Conservation (phyloP, 176 grass and related monocot genomes). For the Hyparrhenia diplandra region DNA sequence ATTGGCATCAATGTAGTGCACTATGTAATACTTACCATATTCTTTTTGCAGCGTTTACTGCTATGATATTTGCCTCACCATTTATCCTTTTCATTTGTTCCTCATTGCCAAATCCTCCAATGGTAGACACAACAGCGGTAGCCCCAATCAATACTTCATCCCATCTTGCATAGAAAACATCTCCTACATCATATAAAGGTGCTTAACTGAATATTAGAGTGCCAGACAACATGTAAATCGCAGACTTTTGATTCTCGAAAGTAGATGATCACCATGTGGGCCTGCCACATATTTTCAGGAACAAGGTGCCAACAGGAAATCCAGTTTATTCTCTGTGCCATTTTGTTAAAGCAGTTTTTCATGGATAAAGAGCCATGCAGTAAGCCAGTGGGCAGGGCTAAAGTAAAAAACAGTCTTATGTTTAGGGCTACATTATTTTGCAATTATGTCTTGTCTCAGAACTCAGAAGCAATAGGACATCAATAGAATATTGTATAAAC, state of each 20-base stretch:
- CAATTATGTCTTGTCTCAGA: neutral
- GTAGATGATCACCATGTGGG: neutral
- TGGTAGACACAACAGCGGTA: conserved; percentile 86
- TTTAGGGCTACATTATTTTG: neutral
- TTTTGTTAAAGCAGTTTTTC: neutral
- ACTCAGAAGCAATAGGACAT: neutral
- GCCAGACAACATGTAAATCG: neutral
- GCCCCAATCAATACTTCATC: conserved; percentile 74
- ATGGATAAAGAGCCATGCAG: neutral
- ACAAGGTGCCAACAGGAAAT: conserved; percentile 1
- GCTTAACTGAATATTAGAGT: conserved; percentile 2
- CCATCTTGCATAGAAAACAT: conserved; percentile 92
- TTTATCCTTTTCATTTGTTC: conserved; percentile 98
- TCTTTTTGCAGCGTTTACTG: conserved; percentile 76
- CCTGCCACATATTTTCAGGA: neutral
- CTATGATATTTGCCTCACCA: conserved; percentile 82
- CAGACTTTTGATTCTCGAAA: neutral
- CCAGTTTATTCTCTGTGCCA: neutral
- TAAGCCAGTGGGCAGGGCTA: neutral
- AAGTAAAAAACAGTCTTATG: neutral
- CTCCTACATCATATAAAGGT: conserved; percentile 45
- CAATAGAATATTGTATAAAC: neutral
- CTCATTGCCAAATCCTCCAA: conserved; percentile 93
- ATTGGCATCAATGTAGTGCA: neutral
- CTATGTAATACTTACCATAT: conserved; percentile 56